Conservation (phyloP, 495 filamentous ascomycete genomes). For the Hypoxylon intermedium region DNA sequence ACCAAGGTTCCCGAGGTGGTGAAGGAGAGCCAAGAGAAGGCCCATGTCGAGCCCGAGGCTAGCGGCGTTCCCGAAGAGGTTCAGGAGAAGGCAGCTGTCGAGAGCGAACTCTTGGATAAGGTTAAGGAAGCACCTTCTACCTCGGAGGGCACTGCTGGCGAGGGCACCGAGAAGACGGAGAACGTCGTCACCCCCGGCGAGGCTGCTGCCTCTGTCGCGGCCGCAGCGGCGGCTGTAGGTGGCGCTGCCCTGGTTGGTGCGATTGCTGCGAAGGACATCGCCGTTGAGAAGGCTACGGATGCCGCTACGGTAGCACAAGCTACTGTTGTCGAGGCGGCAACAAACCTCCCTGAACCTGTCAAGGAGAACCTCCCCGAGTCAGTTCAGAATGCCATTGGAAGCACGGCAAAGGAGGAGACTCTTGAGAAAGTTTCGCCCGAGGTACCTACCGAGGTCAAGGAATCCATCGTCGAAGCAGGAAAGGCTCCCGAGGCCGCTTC, state of each 20-base stretch:
- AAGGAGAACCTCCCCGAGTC: conserved; percentile 46
- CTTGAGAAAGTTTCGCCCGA: conserved; percentile 53
- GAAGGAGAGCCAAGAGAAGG: conserved; percentile 69
- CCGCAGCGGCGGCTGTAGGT: conserved; percentile 47
- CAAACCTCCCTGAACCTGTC: conserved; percentile 45
- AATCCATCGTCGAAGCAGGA: conserved; percentile 71
- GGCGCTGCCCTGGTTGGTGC: conserved; percentile 50
- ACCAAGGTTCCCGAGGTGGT: conserved; percentile 69
- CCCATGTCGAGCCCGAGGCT: conserved; percentile 65
- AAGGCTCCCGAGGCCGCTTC: conserved; percentile 73
- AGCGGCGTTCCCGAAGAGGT: conserved; percentile 63
- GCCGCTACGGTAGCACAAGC: conserved; percentile 37
- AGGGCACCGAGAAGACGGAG: conserved; percentile 57
- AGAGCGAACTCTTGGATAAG: conserved; percentile 66
- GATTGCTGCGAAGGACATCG: conserved; percentile 43
- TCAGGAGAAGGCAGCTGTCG: conserved; percentile 65
- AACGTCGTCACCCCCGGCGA: conserved; percentile 49
- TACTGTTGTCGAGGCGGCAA: conserved; percentile 36
- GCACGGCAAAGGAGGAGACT: conserved; percentile 38
- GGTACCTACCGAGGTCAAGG: conserved; percentile 76
- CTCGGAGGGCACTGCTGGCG: conserved; percentile 60
- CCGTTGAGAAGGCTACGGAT: conserved; percentile 42
- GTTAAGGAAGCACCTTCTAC: conserved; percentile 64
- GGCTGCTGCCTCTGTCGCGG: conserved; percentile 48
- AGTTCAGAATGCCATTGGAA: conserved; percentile 37